Evolutionary conservation across 345 rosid genomes (phyloP).

Genomic region (Populus pruinosa): DNA sequence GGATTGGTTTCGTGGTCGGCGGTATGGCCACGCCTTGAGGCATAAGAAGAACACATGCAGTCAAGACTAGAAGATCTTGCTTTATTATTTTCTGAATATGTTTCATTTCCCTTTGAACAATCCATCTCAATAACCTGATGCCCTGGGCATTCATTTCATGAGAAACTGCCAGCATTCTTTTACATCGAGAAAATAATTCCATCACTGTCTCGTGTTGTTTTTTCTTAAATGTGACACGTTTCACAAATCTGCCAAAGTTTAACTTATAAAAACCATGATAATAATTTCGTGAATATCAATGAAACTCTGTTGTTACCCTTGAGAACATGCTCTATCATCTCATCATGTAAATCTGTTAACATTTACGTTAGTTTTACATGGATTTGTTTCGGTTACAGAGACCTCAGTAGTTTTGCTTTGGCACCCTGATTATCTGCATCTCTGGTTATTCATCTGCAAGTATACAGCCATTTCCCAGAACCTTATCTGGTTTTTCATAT

Average conservation of each 20-base stretch:
- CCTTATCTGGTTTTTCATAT: neutral
- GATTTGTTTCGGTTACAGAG: slow-evolving; percentile 47
- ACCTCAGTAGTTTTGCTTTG: slow-evolving; percentile 84
- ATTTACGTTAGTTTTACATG: too few species aligned
- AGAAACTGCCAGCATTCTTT: neutral
- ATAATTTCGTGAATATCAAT: neutral
- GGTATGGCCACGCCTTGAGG: neutral
- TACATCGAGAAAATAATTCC: neutral
- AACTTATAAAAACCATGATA: neutral
- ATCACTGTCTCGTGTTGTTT: neutral
- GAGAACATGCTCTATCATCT: neutral
- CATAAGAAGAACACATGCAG: neutral
- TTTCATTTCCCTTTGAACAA: neutral
- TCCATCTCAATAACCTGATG: neutral
- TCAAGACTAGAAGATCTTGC: neutral
- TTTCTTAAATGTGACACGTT: neutral
- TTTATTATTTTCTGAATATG: neutral
- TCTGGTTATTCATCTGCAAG: slow-evolving; percentile 92
- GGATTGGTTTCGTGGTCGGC: neutral
- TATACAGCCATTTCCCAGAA: slow-evolving; percentile 1
- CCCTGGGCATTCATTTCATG: neutral
- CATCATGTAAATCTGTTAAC: neutral
- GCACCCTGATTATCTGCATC: slow-evolving; percentile 89
- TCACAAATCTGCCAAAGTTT: neutral
- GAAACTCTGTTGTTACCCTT: neutral